Conservation (phyloP, 495 filamentous ascomycete genomes). For the Letharia columbiana region DNA sequence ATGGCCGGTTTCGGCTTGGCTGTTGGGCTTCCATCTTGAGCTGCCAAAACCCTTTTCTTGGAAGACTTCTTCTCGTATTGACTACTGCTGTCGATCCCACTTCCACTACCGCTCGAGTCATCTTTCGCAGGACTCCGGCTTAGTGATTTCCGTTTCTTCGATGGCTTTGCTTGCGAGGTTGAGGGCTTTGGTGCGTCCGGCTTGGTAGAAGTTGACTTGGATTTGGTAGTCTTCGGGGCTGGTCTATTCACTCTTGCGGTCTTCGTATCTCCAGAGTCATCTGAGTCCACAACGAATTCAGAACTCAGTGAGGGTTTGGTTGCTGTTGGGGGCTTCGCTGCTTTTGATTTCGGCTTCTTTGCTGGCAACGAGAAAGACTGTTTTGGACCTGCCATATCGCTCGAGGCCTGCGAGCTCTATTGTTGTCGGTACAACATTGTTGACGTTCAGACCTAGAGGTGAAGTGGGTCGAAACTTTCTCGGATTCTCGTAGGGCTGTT, state of each 20-base stretch:
- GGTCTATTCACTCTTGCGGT: background rate
- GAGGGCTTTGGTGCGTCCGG: background rate
- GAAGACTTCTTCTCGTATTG: background rate
- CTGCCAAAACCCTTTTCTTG: background rate
- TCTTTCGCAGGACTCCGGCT: constrained; percentile 1
- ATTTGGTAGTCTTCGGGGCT: background rate
- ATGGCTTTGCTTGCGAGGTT: background rate
- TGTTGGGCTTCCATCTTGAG: constrained; percentile 8
- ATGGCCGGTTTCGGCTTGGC: background rate
- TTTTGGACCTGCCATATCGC: constrained; percentile 2
- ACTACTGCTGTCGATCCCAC: constrained; percentile 1
- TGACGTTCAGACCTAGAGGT: background rate
- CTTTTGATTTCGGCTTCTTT: background rate
- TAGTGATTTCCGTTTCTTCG: constrained; percentile 5
- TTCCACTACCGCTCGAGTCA: background rate
- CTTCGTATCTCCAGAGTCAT: background rate
- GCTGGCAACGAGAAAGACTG: background rate
- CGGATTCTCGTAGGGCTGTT: constrained; percentile 9
- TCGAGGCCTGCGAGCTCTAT: background rate
- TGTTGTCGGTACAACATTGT: background rate
- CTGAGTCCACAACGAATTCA: constrained; percentile 14
- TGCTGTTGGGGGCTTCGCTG: background rate
- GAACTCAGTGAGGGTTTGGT: constrained; percentile 3
- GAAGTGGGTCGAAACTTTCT: background rate
- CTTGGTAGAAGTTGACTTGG: background rate